Conservation (phyloP, 116 monocot species). For the Cymodocea nodosa region DNA sequence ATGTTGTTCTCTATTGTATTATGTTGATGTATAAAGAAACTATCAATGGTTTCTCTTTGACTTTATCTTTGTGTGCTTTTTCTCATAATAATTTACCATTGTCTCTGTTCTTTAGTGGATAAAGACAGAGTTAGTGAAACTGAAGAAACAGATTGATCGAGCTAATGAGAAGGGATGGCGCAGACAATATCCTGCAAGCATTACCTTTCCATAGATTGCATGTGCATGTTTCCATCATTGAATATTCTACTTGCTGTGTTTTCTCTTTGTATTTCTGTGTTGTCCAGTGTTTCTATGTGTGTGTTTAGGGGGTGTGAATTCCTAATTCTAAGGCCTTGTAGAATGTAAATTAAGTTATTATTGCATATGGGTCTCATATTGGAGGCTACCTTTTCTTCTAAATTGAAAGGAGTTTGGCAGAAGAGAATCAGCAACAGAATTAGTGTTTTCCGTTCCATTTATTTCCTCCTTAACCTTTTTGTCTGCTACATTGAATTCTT, state of each 20-base stretch:
- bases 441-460: not conserved
- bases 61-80: constrained; percentile 6
- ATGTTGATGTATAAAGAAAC: no score
- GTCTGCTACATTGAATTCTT: constrained; percentile 32
- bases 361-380: no score
- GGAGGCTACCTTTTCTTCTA: no score
- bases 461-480: constrained; percentile 35
- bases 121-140: constrained; percentile 38
- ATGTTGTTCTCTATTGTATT: not conserved
- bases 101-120: constrained; percentile 49
- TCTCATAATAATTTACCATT: not conserved
- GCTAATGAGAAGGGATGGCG: constrained; percentile 91
- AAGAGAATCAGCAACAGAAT: not conserved
- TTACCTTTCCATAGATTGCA: not conserved
- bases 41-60: not conserved
- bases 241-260: no score
- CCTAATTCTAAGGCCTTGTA: no score
- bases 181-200: constrained; percentile 72
- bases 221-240: no score
- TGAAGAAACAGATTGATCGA: constrained; percentile 50
- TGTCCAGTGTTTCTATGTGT: no score
- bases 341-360: no score
- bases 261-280: no score
- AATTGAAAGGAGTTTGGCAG: not conserved
- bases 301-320: no score